Conservation (phyloP, 177 flowering plant genomes). For the Tripterygium wilfordii region DNA sequence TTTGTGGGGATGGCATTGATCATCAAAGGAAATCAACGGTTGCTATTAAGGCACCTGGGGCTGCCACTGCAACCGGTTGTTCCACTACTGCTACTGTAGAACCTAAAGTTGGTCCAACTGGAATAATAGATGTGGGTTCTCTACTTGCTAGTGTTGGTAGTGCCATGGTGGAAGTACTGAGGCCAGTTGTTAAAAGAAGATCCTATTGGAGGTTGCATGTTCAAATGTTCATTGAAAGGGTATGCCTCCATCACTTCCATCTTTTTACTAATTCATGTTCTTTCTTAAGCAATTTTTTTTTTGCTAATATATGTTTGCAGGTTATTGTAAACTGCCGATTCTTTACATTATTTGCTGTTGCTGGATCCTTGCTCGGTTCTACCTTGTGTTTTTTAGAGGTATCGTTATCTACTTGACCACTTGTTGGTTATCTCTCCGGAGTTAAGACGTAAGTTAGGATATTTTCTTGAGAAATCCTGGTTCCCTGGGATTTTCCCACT, state of each 20-base stretch:
- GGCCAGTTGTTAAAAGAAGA: constrained; percentile 13
- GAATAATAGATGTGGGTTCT: constrained; percentile 12
- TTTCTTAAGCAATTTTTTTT: neutral
- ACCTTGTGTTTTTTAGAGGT: constrained; percentile 81
- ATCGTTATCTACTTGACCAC: neutral
- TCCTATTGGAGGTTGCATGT: constrained; percentile 19
- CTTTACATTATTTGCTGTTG: constrained; percentile 64
- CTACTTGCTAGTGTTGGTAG: constrained; percentile 8
- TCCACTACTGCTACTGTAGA: constrained; percentile 3
- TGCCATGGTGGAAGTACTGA: constrained; percentile 11
- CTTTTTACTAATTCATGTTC: neutral
- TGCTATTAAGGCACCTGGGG: constrained; percentile 16
- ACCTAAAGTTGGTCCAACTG: constrained; percentile 5
- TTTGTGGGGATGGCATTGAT: constrained; percentile 5
- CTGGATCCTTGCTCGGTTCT: constrained; percentile 76
- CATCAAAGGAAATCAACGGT: constrained; percentile 14
- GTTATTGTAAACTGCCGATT: constrained; percentile 66
- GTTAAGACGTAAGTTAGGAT: neutral
- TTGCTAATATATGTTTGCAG: constrained; percentile 32
- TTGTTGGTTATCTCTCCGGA: neutral
- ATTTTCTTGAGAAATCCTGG: too few relatives aligned
- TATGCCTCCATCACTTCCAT: constrained; percentile 4
- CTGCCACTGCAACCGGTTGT: neutral
- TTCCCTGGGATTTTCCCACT: too few relatives aligned
- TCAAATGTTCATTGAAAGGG: constrained; percentile 53